Conservation (phyloP, 1,284 basidiomycete species). For the Boletellus deceptivus region DNA sequence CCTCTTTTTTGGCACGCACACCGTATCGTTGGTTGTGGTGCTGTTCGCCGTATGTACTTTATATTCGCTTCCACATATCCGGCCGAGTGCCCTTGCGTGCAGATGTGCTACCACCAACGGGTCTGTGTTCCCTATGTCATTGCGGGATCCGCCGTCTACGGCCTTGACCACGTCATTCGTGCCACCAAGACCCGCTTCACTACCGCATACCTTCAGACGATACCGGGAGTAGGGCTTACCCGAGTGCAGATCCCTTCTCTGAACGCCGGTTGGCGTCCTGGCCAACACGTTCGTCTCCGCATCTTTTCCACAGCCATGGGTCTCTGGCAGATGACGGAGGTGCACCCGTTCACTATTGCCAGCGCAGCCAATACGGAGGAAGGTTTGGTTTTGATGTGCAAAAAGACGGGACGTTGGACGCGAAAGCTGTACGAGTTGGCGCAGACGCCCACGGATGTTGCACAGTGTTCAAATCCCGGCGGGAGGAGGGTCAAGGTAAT, state of each 20-base stretch:
- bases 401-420: slow-evolving; percentile 68
- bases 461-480: too few species aligned
- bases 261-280: slow-evolving; percentile 79
- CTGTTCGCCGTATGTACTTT: slow-evolving; percentile 46
- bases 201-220: slow-evolving; percentile 51
- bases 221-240: slow-evolving; percentile 57
- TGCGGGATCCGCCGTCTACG: slow-evolving; percentile 54
- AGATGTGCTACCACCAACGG: slow-evolving; percentile 47
- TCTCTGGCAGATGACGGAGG: slow-evolving; percentile 50
- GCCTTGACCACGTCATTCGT: slow-evolving; percentile 63
- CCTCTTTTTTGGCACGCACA: slow-evolving; percentile 54
- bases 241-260: slow-evolving; percentile 56
- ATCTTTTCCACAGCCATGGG: slow-evolving; percentile 59
- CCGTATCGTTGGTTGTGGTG: slow-evolving; percentile 40
- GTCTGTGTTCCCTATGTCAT: slow-evolving; percentile 48
- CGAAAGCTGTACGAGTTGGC: slow-evolving; percentile 55
- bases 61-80: not conserved
- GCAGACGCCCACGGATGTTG: slow-evolving; percentile 17
- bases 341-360: slow-evolving; percentile 79
- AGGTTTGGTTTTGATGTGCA: slow-evolving; percentile 59
- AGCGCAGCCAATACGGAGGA: slow-evolving; percentile 43
- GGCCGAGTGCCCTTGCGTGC: not conserved
- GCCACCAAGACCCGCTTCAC: slow-evolving; percentile 62
- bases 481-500: slow-evolving; percentile 48
- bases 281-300: slow-evolving; percentile 76